Percentiles rank a stretch among this genome's conserved stretches.
Evolutionary conservation across 495 filamentous ascomycete species (phyloP).

Genomic region (Aspergillus carlsbadensis): DNA sequence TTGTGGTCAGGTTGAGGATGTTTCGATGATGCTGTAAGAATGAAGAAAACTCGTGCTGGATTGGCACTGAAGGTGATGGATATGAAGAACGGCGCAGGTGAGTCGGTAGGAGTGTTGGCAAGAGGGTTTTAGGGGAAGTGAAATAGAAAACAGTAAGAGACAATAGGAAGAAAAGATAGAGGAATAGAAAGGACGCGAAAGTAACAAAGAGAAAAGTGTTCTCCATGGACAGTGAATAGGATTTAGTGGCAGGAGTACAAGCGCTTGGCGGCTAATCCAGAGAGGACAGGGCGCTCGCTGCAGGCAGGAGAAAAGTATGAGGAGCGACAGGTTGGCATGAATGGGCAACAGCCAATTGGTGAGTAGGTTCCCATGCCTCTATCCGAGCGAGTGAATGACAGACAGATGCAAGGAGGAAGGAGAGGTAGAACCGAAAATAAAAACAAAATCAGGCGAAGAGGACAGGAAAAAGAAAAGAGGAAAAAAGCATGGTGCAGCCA

Average conservation of each 20-base stretch:
- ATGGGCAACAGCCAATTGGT: neutral
- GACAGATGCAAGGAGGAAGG: constrained; percentile 1
- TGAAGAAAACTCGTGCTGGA: neutral
- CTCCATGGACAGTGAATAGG: neutral
- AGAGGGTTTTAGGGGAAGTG: neutral
- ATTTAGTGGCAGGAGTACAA: constrained; percentile 8
- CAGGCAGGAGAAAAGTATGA: constrained; percentile 10
- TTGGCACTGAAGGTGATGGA: neutral
- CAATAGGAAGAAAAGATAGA: constrained; percentile 2
- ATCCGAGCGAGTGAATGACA: neutral
- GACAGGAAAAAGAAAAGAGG: constrained; percentile 10
- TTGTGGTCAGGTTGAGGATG: neutral
- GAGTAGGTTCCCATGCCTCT: neutral
- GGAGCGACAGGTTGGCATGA: neutral
- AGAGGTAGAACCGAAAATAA: neutral
- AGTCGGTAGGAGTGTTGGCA: neutral
- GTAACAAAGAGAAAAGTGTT: constrained; percentile 4
- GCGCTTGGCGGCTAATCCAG: constrained; percentile 8
- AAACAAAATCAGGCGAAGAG: constrained; percentile 3
- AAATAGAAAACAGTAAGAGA: neutral
- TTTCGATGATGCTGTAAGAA: neutral
- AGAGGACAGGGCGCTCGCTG: neutral
- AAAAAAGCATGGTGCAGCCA: constrained; percentile 10
- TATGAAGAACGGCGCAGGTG: neutral
- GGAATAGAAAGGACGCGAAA: neutral